Evolutionary conservation across 257 asterid genomes (phyloP), one percentile per base, ranked within the genome.

Genomic region (Forsythia viridissima): DNA sequence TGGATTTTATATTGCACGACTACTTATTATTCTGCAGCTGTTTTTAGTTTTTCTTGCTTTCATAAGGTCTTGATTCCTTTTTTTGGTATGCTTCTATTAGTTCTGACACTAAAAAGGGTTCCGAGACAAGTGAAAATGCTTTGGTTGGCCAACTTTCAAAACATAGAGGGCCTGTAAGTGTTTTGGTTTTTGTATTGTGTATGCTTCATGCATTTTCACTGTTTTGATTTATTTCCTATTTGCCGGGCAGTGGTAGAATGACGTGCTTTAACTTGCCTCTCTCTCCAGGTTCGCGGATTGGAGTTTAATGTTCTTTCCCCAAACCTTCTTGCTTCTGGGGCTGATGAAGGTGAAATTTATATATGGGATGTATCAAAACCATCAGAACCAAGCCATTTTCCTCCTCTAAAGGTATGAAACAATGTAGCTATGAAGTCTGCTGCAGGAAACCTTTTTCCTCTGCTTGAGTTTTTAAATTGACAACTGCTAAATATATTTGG

Each of bases 321-420:
- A 63, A 86, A 90, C 80, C 91, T 88, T 82, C 92, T 96, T 82
- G 99, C 98, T 70, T 92, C 99, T 83, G 99, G 99, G 52, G 97
- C 99, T 57, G 98, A 93, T 90, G 99, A 96, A 88, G 99, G 99
- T 76, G 98, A 96, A 52, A 89, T 96, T 75, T 92, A 94, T 80
- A 88, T 96, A 77, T 96, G 99, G 99, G 98, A 96, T 90, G 76
- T 96, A 75, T 76, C 91, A 51, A 88, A 85, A 73, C 99, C 99
- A 63, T 76, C 92, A 51, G 91, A 87, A 76, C 97, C 98, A 71
- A 90, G 59, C 83, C 95, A 82, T 85, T 91, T 91, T 84, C 97
- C 97, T 38, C 92, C 99, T 76, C 92, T 96, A 61, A 93, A 87
- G 98, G 99, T 96, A 80, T 72, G 83, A 42, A 83, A 51, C 55